Base-by-base conservation (phyloP, 495 filamentous ascomycete species). In the Trichoderma reesei region DNA sequence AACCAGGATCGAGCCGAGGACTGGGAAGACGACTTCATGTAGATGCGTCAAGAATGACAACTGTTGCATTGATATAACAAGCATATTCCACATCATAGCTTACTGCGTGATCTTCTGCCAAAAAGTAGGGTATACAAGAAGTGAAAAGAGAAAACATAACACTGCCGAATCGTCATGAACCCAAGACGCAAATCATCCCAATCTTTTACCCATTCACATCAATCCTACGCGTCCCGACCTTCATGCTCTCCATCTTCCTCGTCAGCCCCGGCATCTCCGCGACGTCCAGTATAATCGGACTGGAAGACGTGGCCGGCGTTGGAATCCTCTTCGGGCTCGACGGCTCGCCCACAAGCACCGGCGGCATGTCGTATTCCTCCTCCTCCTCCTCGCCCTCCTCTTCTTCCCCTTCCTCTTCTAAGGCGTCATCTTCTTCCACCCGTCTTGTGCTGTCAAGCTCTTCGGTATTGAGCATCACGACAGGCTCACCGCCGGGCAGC, bases 21-120 rank as follows among this genome's bases (percentile, higher is more conserved):
- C 66, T 89, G 83, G 76, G 76, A 83, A 71, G 88, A 90, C 62
- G 88, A 91, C 68, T 91, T 91, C 67, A 88, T 90, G 86, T 91
- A 74, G 37, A n/a, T 5, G 10, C 18, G 56, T 26, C 26, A 26
- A 26, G 26, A 26, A 26, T 26, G 26, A 26, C 26, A 0, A 26
- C 26, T 26, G 11, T 39, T 39, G 6, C 38, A 39, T 39, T 39
- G 38, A 6, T 39, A 39, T 11, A 39, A 11, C 38, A 6, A 39
- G 6, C 38, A 39, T 3, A 26, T 48, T 5, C 8, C 44, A 48
- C 20, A 18, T n/a, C 16, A 4, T 48, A 48, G 44, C 16, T 48
- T 16, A 18, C 8, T 48, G 44, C 18, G 26, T 26, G 1, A 26
- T 26, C 26, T 26, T 48, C 44, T 5, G 18, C 9, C n/a, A 48